Base-by-base conservation (phyloP, 176 grass and related monocot genomes). In the Echinochloa phyllopogon region DNA sequence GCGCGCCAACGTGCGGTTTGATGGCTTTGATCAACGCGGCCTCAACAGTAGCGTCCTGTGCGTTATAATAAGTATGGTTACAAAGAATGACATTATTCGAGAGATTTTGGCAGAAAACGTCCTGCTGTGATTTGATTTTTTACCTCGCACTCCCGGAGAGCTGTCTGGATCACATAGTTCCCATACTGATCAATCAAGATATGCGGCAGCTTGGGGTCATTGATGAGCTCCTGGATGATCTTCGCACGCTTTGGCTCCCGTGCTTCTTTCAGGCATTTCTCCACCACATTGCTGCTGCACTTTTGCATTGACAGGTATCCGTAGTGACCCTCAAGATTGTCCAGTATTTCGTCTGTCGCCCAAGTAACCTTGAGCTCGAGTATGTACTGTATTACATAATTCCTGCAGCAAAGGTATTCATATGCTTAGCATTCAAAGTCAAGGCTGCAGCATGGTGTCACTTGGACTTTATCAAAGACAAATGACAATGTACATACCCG, bases 121-220 rank as follows among this genome's bases (percentile, higher is more conserved):
- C 6, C 5, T 57, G 36, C 3, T 29, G 21, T 80, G 43, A 14
- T 16, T 43, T 69, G 60, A 33, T 6, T 18, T 52, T 55, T 73
- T 77, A 89, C 94, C 91, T 86, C 69, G 41, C 86, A 93, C 81
- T 38, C 63, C 47, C 15, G 16, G 11, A 93, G 44, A 52, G 94
- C 89, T 68, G 86, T 85, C 79, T 93, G 94, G 83, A 96, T 83
- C 59, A 96, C 94, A 85, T 93, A 96, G 62, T 96, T 96, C 8
- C 91, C 94, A 50, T 69, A 96, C 73, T 89, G 81, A 74, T 93
- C 81, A 7, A 82, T 51, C 24, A 78, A 76, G 65, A 92, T 89
- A 27, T 87, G 47, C 16, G 27, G 67, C 25, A 97, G 63, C 24
- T 68, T 76, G 56, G 86, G 90, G 78, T 90, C 87, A 52, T 45